Conservation (phyloP, 2,329 filamentous ascomycete species). For the Lecanicillium sp. region DNA sequence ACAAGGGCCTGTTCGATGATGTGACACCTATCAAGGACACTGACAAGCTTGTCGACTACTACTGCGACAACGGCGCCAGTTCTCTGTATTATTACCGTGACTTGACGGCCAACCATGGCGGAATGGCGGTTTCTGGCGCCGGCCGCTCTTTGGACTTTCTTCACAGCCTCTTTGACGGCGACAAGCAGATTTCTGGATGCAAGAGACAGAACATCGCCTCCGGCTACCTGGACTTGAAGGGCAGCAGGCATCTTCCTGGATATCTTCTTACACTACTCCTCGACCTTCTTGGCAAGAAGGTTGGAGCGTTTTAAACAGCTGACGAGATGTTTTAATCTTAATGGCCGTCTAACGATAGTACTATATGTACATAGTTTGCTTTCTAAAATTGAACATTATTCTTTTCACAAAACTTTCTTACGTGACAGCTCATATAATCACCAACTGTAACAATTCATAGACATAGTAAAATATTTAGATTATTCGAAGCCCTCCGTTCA, state of each 20-base stretch:
- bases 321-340: too few relatives aligned
- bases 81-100: slow-evolving; percentile 36
- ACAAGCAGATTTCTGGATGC: slow-evolving; percentile 4
- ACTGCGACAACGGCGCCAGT: slow-evolving; percentile 29
- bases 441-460: too few relatives aligned
- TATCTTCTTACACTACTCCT: neutral
- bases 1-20: slow-evolving; percentile 40
- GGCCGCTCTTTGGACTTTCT: slow-evolving; percentile 11
- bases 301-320: neutral
- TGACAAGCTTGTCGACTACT: slow-evolving; percentile 31
- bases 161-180: slow-evolving; percentile 8
- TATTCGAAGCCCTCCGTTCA: too few relatives aligned
- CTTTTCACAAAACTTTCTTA: too few relatives aligned
- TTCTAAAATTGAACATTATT: too few relatives aligned
- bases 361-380: too few relatives aligned
- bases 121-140: slow-evolving; percentile 7
- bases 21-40: slow-evolving; percentile 33
- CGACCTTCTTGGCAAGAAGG: neutral
- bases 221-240: neutral
- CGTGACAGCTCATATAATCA: too few relatives aligned
- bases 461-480: too few relatives aligned
- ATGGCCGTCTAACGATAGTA: too few relatives aligned
- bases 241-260: slow-evolving; percentile 1
- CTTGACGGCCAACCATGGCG: slow-evolving; percentile 28
- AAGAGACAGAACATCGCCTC: neutral